Percentiles rank a stretch among this genome's conserved stretches.
phyloP scores from a whole-genome alignment of 2,329 filamentous ascomycete genomes.

The Huntiella decipiens region DNA sequence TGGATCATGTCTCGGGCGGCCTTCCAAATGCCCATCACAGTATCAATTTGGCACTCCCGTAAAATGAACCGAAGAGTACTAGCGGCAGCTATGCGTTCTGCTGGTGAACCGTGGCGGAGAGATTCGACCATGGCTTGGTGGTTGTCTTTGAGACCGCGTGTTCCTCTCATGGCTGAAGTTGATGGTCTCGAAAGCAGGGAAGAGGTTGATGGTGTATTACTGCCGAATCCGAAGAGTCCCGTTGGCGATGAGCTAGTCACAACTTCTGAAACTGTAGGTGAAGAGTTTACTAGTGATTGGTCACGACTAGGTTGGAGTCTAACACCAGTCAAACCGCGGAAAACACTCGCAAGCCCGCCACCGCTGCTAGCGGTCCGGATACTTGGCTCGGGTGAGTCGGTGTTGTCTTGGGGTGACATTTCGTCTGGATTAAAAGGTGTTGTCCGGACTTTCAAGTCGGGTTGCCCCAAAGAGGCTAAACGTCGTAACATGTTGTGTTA shows the following conservation, averaged over 20 bases:
- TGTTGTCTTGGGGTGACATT: conserved; percentile 35
- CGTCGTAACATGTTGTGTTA: conserved; percentile 24
- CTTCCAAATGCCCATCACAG: conserved; percentile 45
- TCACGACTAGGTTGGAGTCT: conserved; percentile 30
- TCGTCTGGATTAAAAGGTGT: conserved; percentile 23
- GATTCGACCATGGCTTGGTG: conserved; percentile 36
- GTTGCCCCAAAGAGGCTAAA: conserved; percentile 25
- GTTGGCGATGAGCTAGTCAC: not conserved
- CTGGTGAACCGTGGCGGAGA: conserved; percentile 31
- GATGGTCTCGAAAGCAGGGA: conserved; percentile 14
- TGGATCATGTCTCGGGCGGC: conserved; percentile 47
- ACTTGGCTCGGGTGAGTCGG: conserved; percentile 34
- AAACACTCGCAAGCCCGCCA: conserved; percentile 41
- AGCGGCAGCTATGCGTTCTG: conserved; percentile 38
- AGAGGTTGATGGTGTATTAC: conserved; percentile 3
- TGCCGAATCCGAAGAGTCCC: not conserved
- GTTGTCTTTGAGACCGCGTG: conserved; percentile 28
- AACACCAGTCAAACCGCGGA: conserved; percentile 40
- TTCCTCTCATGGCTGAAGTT: conserved; percentile 14
- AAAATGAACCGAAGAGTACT: conserved; percentile 36
- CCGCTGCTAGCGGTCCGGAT: conserved; percentile 17
- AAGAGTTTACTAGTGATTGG: conserved; percentile 17
- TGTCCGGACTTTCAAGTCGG: conserved; percentile 17
- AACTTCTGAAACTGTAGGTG: not conserved
- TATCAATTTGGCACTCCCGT: conserved; percentile 38